A percentile compares a stretch with the other conserved stretches of the same genome.
phyloP scores from a whole-genome alignment of 2,329 filamentous ascomycete genomes.

The Chaetomium sp. region DNA sequence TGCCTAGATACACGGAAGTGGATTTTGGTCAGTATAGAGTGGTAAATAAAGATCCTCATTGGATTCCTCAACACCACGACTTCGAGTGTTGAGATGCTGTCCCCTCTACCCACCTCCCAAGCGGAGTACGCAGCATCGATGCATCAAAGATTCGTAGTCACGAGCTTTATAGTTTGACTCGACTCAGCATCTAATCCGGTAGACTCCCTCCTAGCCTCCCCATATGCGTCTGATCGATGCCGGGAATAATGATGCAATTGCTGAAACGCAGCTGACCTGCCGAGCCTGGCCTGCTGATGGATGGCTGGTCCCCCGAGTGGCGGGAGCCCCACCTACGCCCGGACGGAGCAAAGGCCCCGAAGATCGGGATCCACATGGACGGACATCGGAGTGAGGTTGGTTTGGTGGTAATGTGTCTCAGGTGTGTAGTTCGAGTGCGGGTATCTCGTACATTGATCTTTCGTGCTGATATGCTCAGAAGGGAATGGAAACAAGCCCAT shows the following conservation, averaged over 20 bases:
- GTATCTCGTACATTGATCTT: neutral
- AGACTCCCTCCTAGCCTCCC: neutral
- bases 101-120: neutral
- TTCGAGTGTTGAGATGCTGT: neutral
- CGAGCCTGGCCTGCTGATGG: conserved; percentile 2
- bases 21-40: neutral
- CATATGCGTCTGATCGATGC: neutral
- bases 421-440: neutral
- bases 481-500: neutral
- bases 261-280: conserved; percentile 2
- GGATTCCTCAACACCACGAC: neutral
- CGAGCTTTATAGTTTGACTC: neutral
- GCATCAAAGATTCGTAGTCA: neutral
- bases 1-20: neutral
- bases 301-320: neutral
- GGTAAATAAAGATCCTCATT: neutral
- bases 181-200: neutral
- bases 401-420: too few species aligned
- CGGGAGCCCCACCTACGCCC: neutral
- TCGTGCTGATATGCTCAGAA: neutral
- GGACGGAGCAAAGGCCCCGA: conserved; percentile 4
- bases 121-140: neutral
- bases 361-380: neutral
- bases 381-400: neutral
- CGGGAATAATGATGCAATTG: conserved; percentile 15